A percentile compares a stretch with the other conserved stretches of the same genome.
These are phyloP conservation scores for Lophiostoma macrostomum DNA, from an alignment of 495 filamentous ascomycete genomes.

Conservation along the genomic window DNA sequence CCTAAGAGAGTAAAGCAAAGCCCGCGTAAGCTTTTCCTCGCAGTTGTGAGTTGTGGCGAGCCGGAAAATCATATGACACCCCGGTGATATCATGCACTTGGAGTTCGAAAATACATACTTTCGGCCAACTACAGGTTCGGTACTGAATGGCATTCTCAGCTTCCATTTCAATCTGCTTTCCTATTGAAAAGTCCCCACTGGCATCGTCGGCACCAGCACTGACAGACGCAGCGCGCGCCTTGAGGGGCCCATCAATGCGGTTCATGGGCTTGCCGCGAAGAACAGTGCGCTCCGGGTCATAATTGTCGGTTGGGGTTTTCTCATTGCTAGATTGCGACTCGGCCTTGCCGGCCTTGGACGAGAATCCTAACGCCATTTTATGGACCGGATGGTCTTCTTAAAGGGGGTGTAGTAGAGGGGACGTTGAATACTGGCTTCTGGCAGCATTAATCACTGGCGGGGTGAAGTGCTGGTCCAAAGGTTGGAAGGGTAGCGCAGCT, in stretches of 20 bases:
- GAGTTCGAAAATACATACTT: constrained; percentile 65
- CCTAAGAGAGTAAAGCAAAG: not conserved
- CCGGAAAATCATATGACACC: too few relatives aligned
- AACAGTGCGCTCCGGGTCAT: constrained; percentile 34
- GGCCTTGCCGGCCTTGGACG: constrained; percentile 15
- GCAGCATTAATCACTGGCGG: constrained; percentile 50
- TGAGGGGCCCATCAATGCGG: too few relatives aligned
- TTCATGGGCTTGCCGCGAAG: too few relatives aligned
- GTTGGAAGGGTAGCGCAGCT: constrained; percentile 2
- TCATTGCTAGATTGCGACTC: not conserved
- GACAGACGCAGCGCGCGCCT: constrained; percentile 5
- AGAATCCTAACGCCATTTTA: constrained; percentile 53
- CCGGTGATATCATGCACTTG: too few relatives aligned
- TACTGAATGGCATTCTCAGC: constrained; percentile 80
- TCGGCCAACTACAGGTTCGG: constrained; percentile 85
- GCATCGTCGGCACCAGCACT: constrained; percentile 35
- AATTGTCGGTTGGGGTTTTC: constrained; percentile 12
- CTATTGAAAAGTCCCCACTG: constrained; percentile 49
- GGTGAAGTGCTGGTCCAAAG: not conserved
- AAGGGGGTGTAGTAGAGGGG: constrained; percentile 42
- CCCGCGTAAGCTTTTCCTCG: too few relatives aligned
- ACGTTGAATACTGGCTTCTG: constrained; percentile 33
- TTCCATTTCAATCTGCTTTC: constrained; percentile 75
- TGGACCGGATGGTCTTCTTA: constrained; percentile 42
- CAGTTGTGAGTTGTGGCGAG: too few relatives aligned